Conservation (phyloP, 2,329 filamentous ascomycete species). For the Plenodomus lindquistii region DNA sequence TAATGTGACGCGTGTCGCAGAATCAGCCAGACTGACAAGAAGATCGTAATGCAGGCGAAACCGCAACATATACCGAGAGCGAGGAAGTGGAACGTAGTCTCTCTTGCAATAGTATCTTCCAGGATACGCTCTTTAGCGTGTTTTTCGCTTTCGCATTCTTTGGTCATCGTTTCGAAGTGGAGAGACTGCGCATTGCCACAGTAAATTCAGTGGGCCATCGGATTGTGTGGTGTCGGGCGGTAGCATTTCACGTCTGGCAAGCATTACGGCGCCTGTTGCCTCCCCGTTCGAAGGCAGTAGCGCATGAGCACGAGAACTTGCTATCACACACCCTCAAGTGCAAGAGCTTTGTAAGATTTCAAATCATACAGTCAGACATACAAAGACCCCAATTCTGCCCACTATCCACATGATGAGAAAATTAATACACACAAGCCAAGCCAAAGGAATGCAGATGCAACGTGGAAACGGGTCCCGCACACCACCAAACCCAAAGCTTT, state of each 20-base stretch:
- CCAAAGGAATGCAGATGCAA: too few relatives aligned
- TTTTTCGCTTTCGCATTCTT: background rate
- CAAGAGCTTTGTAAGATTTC: too few relatives aligned
- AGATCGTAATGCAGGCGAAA: constrained; percentile 57
- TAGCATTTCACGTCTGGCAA: background rate
- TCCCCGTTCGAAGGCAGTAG: too few relatives aligned
- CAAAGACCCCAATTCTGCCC: too few relatives aligned
- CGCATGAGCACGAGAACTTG: too few relatives aligned
- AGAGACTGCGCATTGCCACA: background rate
- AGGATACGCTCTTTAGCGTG: constrained; percentile 26
- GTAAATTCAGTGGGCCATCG: background rate
- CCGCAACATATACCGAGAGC: constrained; percentile 58
- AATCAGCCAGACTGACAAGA: constrained; percentile 59
- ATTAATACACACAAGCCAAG: too few relatives aligned
- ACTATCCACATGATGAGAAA: too few relatives aligned
- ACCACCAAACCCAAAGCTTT: background rate
- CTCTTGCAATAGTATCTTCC: constrained; percentile 57
- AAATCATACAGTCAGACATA: too few relatives aligned
- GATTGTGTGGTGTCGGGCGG: background rate
- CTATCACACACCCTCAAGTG: too few relatives aligned
- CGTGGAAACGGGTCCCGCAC: too few relatives aligned
- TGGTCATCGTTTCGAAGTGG: background rate
- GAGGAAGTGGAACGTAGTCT: constrained; percentile 60
- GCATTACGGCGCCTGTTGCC: background rate
- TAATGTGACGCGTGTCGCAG: constrained; percentile 64